Evolutionary conservation across 306 rosid genomes (phyloP).

Genomic region (Styphnolobium japonicum): DNA sequence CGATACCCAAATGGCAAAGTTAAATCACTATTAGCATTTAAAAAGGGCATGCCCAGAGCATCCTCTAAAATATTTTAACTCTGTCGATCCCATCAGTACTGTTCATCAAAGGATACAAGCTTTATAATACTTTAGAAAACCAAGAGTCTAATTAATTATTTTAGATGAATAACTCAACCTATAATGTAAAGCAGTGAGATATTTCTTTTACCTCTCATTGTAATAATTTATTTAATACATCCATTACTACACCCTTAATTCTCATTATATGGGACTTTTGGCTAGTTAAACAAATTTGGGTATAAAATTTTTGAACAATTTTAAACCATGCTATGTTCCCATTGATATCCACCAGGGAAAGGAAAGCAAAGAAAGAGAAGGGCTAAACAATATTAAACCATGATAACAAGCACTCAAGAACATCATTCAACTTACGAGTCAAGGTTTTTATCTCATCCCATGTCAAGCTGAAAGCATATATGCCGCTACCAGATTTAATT

Average conservation of each 20-base stretch:
- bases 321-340: not conserved
- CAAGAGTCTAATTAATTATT: not conserved
- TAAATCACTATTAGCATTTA: not conserved
- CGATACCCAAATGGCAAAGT: not conserved
- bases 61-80: not conserved
- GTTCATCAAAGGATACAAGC: not conserved
- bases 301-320: not conserved
- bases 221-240: not conserved
- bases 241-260: not conserved
- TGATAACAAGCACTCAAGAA: conserved; percentile 13
- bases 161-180: not conserved
- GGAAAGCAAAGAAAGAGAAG: not conserved
- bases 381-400: not conserved
- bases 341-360: not conserved
- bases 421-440: conserved; percentile 54
- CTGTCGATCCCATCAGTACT: not conserved
- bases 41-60: not conserved
- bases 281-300: not conserved
- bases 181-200: not conserved
- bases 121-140: not conserved
- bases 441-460: conserved; percentile 66
- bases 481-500: conserved; percentile 54
- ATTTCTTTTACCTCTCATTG: too few relatives aligned
- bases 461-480: conserved; percentile 68
- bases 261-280: not conserved